Base-by-base conservation (phyloP, 1,139 yeast genomes). In the Geotrichum klebahnii region DNA sequence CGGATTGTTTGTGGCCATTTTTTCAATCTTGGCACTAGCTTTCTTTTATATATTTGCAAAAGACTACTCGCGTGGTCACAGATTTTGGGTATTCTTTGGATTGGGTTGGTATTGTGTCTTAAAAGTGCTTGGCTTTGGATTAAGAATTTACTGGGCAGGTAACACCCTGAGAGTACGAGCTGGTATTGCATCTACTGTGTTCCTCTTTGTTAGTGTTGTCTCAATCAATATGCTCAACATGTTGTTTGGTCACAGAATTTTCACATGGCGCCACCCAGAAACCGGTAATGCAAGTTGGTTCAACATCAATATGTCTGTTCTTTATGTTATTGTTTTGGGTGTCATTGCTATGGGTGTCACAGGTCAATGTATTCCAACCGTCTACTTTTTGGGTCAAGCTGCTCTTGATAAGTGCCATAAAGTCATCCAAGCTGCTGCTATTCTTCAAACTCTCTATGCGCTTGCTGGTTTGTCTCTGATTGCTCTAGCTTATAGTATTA, bases 261-360 rank as follows among this genome's bases (percentile, higher is more conserved):
- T 84, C 68, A 83, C 90, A 6, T 83, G 92, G 88, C 73, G 86
- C 62, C 94, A 85, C 62, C 94, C 95, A 2, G 84, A 80, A 44
- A 79, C 84, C 26, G 94, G 92, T 50, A 74, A 81, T 20, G 66
- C 78, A 41, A 69, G 65, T 50, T 60, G 75, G 43, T 81, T 83
- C 61, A 80, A 84, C 80, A 56, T 58, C 16, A 53, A 71, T 37
- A 81, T 84, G 84, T 62, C 75, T 42, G 48, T 65, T 1, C 60
- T 79, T 33, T 84, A 85, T 63, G 63, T 66, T 2, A 55, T 81
- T 46, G 90, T 84, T 26, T n/a, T n/a, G n/a, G n/a, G n/a, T n/a
- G n/a, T n/a, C n/a, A n/a, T n/a, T n/a, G n/a, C n/a, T n/a, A 53
- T 75, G 42, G 81, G 80, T 10, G 72, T 84, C n/a, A n/a, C n/a